Conservation (phyloP, 495 filamentous ascomycete species). For the Penicillium flavigenum region DNA sequence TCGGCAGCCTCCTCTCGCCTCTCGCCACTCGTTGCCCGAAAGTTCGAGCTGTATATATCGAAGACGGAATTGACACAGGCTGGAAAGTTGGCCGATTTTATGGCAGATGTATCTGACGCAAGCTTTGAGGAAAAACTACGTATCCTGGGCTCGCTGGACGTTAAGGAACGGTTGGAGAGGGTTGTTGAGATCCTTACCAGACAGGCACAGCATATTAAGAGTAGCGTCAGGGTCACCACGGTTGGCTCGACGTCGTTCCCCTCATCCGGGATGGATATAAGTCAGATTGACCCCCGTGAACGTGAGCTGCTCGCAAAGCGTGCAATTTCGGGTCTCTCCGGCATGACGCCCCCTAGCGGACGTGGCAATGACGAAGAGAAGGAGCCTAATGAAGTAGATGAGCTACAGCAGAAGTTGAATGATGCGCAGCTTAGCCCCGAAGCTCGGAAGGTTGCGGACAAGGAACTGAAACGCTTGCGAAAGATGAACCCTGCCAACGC, state of each 20-base stretch:
- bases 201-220: slow-evolving; percentile 78
- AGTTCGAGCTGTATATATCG: slow-evolving; percentile 80
- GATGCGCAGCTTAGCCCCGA: slow-evolving; percentile 74
- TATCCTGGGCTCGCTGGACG: slow-evolving; percentile 71
- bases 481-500: slow-evolving; percentile 95
- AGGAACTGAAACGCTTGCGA: slow-evolving; percentile 82
- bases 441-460: slow-evolving; percentile 81
- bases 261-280: slow-evolving; percentile 54
- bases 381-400: slow-evolving; percentile 82
- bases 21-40: slow-evolving; percentile 78
- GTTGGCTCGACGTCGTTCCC: slow-evolving; percentile 60
- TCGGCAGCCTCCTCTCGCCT: slow-evolving; percentile 61
- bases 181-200: slow-evolving; percentile 77
- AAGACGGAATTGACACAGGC: slow-evolving; percentile 75
- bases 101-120: slow-evolving; percentile 84
- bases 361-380: slow-evolving; percentile 61
- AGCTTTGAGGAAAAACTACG: slow-evolving; percentile 86
- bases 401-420: slow-evolving; percentile 82
- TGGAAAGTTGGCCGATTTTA: slow-evolving; percentile 90
- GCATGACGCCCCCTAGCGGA: slow-evolving; percentile 52
- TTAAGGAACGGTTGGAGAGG: slow-evolving; percentile 72
- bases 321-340: slow-evolving; percentile 50
- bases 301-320: slow-evolving; percentile 53
- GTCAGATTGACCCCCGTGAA: slow-evolving; percentile 52
- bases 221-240: slow-evolving; percentile 73